Evolutionary conservation across 257 asterid species (phyloP), one percentile per base, ranked within the genome.

Genomic region (Solanum bukasovii): DNA sequence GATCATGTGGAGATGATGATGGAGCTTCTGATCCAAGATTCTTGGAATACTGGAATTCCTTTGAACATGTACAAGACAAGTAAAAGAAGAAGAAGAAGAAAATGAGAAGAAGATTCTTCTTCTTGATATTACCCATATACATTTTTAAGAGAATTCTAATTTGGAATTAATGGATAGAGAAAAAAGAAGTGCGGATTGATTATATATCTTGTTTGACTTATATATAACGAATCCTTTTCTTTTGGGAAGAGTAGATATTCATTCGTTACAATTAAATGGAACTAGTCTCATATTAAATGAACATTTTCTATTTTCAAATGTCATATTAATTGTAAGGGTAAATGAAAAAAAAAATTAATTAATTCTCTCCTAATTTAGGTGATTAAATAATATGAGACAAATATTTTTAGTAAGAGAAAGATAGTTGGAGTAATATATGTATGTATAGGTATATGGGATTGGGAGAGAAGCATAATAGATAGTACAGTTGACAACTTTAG

Each of bases 71-170:
- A 14, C 9, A 33, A 44, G 93, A 87, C 68, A 81, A 42, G n/a
- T 85, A 52, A 89, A 89, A 23, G 68, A 86, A 5, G 5, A 91
- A 86, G 81, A 89, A 88, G 29, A 91, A 12, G 33, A 88, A 27
- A 63, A 88, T 74, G 84, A 61, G 84, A 83, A 63, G 65, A 72
- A 84, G 83, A 52, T 49, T 75, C 61, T 31, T 87, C 37, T 86
- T 88, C 59, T 87, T 31, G 63, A 78, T 6, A 78, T 46, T 37
- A 78, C 72, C 77, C 83, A 84, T 92, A 89, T 84, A 84, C 73
- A 68, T 71, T 35, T 85, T 70, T 82, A 52, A 81, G 86, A 86
- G 68, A 13, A 83, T 68, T 68, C 84, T 35, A 71, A 29, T 81
- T 81, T 81, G 42, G 68, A 46, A 63, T 63, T 63, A 46, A 46